phyloP scores from a whole-genome alignment of 306 rosid species.

The Vigna unguiculata region DNA sequence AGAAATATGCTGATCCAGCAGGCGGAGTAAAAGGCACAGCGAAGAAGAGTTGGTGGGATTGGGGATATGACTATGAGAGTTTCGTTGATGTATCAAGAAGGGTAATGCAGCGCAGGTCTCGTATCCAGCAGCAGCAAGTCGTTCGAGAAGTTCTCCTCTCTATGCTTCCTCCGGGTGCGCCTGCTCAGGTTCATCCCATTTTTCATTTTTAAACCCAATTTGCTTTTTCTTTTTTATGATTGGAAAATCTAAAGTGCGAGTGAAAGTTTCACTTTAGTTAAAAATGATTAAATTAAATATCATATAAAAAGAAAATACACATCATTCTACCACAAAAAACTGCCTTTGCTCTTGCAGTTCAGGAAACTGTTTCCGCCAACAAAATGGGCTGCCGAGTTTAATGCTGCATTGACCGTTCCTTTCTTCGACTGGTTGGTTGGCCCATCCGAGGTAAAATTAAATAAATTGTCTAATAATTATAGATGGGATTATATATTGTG shows the following conservation, averaged over 20 bases:
- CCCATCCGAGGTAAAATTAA: conserved; percentile 70
- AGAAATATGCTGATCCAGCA: conserved; percentile 52
- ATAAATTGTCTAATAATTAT: too few species aligned
- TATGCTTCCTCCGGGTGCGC: conserved; percentile 99
- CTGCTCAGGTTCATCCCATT: conserved; percentile 74
- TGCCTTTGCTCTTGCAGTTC: conserved; percentile 55
- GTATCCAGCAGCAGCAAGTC: conserved; percentile 80
- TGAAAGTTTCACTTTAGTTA: too few species aligned
- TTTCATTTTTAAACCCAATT: not conserved
- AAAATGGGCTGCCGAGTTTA: conserved; percentile 96
- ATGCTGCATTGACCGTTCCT: conserved; percentile 93
- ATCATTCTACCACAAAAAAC: too few species aligned
- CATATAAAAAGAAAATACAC: too few species aligned
- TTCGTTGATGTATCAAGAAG: conserved; percentile 85
- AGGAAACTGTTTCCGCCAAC: conserved; percentile 95
- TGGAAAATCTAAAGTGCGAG: too few species aligned
- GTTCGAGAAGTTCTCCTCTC: conserved; percentile 90
- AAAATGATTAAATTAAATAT: too few species aligned
- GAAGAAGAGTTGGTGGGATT: conserved; percentile 56
- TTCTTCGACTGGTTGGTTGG: conserved; percentile 97
- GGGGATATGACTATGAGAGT: conserved; percentile 75
- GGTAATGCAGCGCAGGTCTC: conserved; percentile 88
- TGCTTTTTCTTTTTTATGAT: too few species aligned
- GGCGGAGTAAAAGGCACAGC: not conserved
- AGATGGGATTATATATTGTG: too few species aligned